These are phyloP conservation scores for Tricholoma hemisulphureum DNA, from an alignment of 768 basidiomycete species.

Conservation along the genomic window DNA sequence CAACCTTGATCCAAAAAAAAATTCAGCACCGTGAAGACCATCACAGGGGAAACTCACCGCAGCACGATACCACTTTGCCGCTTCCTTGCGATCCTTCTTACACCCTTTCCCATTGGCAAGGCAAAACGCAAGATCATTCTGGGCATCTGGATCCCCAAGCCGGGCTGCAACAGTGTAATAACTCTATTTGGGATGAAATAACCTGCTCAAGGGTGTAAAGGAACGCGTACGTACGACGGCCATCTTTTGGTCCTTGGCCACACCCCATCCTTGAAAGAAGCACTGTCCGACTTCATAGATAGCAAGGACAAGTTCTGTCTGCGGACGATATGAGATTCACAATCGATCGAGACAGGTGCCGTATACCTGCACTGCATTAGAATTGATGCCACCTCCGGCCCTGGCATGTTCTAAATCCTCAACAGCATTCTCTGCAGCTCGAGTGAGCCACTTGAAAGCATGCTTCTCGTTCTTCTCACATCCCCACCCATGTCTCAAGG, in stretches of 20 bases:
- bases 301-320: conserved; percentile 83
- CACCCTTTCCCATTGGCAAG: conserved; percentile 84
- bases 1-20: conserved; percentile 28
- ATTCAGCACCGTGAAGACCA: not conserved
- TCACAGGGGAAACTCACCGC: conserved; percentile 49
- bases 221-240: conserved; percentile 57
- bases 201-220: not conserved
- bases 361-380: conserved; percentile 52
- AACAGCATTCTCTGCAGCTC: conserved; percentile 80
- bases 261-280: conserved; percentile 92
- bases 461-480: conserved; percentile 72
- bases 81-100: conserved; percentile 83
- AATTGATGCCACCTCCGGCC: conserved; percentile 45
- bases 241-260: conserved; percentile 86
- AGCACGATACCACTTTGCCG: conserved; percentile 89
- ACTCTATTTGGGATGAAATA: conserved; percentile 42
- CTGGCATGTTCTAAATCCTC: conserved; percentile 68
- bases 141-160: conserved; percentile 84
- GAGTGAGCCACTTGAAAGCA: conserved; percentile 80
- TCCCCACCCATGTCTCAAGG: conserved; percentile 88
- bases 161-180: conserved; percentile 84
- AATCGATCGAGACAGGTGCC: not conserved
- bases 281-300: conserved; percentile 93
- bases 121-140: conserved; percentile 82
- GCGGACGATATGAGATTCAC: not conserved